phyloP scores from a whole-genome alignment of 441 rosid genomes.

The Aquilaria agallochum region DNA sequence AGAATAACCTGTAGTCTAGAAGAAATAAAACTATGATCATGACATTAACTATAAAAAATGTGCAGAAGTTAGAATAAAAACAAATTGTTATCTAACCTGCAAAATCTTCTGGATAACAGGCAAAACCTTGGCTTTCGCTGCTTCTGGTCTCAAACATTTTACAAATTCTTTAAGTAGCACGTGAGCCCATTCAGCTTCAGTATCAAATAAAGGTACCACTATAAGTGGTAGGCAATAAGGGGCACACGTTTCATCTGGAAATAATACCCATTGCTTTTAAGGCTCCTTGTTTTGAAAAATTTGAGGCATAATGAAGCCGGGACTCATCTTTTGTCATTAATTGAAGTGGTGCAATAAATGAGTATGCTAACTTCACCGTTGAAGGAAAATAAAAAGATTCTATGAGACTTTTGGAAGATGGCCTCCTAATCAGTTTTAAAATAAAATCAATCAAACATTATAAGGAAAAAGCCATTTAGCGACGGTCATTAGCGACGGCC shows the following conservation, averaged over 20 bases:
- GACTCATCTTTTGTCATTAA: constrained; percentile 65
- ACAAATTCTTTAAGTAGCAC: constrained; percentile 71
- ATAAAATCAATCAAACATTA: constrained; percentile 6
- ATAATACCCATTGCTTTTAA: constrained; percentile 75
- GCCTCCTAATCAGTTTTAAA: constrained; percentile 66
- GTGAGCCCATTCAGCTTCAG: constrained; percentile 86
- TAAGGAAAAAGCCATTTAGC: too few relatives aligned
- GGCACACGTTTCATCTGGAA: constrained; percentile 85
- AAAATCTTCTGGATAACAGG: constrained; percentile 87
- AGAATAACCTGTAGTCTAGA: constrained; percentile 88
- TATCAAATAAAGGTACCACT: constrained; percentile 47
- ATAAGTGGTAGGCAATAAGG: constrained; percentile 75
- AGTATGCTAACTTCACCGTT: constrained; percentile 72
- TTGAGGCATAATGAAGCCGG: constrained; percentile 77
- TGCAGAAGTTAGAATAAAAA: constrained; percentile 17
- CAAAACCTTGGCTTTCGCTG: constrained; percentile 63
- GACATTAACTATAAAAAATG: constrained; percentile 15
- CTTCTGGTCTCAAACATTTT: constrained; percentile 63
- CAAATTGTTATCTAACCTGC: constrained; percentile 53
- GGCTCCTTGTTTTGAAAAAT: constrained; percentile 82
- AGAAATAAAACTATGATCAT: constrained; percentile 21
- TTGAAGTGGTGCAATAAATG: constrained; percentile 86
- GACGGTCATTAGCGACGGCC: too few relatives aligned
- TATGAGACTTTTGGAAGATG: constrained; percentile 69
- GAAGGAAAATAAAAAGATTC: constrained; percentile 88